Conservation (phyloP, 2,329 filamentous ascomycete species). For the Calonectria pseudoturangicola region DNA sequence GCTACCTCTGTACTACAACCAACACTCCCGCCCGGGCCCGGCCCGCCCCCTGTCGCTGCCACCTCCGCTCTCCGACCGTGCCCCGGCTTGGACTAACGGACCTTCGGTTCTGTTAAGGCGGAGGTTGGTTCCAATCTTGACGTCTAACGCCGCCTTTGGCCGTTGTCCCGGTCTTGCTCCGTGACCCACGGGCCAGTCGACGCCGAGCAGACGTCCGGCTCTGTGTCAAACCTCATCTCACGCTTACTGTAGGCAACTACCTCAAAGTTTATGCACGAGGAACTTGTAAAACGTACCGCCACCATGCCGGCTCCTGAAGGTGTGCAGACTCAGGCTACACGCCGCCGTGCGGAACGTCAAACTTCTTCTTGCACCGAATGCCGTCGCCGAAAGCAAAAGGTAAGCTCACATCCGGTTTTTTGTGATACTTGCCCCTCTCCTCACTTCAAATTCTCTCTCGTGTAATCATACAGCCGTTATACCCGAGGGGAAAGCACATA, state of each 20-base stretch:
- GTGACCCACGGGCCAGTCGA: constrained; percentile 3
- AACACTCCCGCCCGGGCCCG: constrained; percentile 33
- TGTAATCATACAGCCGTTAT: neutral
- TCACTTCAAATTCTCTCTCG: neutral
- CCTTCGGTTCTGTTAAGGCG: constrained; percentile 37
- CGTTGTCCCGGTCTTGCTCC: constrained; percentile 25
- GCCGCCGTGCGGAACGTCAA: constrained; percentile 52
- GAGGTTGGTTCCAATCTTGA: constrained; percentile 39
- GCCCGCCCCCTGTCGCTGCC: constrained; percentile 38
- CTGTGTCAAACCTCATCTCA: neutral
- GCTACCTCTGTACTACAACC: constrained; percentile 27
- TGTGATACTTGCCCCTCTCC: neutral
- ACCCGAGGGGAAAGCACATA: neutral
- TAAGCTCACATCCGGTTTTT: constrained; percentile 48
- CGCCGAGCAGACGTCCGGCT: neutral
- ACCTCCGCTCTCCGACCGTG: constrained; percentile 39
- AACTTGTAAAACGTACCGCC: constrained; percentile 7
- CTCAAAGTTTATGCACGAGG: constrained; percentile 7
- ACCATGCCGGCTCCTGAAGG: constrained; percentile 46
- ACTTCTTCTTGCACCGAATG: constrained; percentile 71
- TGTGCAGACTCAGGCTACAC: constrained; percentile 48
- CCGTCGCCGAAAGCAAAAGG: constrained; percentile 71
- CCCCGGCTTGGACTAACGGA: constrained; percentile 33
- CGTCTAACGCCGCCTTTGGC: constrained; percentile 18
- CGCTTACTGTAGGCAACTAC: neutral